These are phyloP conservation scores for Candida ortonii DNA, from an alignment of 805 yeast genomes.

Conservation along the genomic window DNA sequence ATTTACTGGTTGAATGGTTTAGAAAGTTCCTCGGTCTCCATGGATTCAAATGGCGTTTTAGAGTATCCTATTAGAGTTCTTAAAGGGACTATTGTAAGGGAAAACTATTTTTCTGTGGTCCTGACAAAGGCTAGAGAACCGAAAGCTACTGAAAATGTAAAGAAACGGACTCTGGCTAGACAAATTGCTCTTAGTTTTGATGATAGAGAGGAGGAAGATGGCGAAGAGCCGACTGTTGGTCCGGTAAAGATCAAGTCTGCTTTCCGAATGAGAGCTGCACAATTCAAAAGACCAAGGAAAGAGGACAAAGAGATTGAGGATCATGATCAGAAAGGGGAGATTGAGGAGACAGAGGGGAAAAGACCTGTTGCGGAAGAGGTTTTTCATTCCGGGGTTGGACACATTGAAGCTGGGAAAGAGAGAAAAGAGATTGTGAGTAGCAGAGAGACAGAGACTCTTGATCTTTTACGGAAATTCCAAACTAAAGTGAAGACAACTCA, in stretches of 20 bases:
- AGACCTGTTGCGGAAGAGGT: too few relatives aligned
- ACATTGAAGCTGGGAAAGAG: too few relatives aligned
- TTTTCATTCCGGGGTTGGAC: too few relatives aligned
- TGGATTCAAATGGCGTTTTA: constrained; percentile 9
- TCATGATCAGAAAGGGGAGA: too few relatives aligned
- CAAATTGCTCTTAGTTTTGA: constrained; percentile 14
- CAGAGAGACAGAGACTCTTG: constrained; percentile 4
- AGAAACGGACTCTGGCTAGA: constrained; percentile 1
- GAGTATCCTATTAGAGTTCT: constrained; percentile 11
- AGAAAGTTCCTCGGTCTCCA: constrained; percentile 4
- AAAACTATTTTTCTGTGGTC: constrained; percentile 6
- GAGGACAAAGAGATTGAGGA: too few relatives aligned
- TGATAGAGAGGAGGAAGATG: constrained; percentile 14
- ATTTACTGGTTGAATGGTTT: constrained; percentile 15
- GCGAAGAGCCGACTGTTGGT: constrained; percentile 40
- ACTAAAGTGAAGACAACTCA: constrained; percentile 1
- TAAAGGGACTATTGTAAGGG: constrained; percentile 7
- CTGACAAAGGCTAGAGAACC: neutral
- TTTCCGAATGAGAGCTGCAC: too few relatives aligned
- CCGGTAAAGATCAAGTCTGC: constrained; percentile 46
- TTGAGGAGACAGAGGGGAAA: too few relatives aligned
- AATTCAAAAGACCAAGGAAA: too few relatives aligned
- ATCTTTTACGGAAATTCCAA: constrained; percentile 3
- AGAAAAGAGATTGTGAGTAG: neutral
- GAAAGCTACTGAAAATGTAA: neutral